Conservation (phyloP, 1,284 basidiomycete genomes). For the Ganoderma multipileum region DNA sequence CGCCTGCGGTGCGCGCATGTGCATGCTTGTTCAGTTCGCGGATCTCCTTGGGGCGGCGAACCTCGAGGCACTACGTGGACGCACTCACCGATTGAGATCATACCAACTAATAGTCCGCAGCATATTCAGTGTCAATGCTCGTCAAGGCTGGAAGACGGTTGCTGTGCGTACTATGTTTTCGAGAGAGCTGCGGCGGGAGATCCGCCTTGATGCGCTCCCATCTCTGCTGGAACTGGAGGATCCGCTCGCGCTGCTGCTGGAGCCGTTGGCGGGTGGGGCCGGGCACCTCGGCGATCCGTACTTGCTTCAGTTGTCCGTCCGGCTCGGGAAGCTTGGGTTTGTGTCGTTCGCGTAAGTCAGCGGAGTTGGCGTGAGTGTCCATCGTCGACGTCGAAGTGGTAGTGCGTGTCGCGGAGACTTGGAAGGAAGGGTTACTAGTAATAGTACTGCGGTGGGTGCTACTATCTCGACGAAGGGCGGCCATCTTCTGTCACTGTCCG, state of each 20-base stretch:
- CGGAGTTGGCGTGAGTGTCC: neutral
- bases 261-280: conserved; percentile 8
- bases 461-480: neutral
- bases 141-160: neutral
- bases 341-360: conserved; percentile 4
- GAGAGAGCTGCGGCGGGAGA: conserved; percentile 40
- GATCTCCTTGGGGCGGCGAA: neutral
- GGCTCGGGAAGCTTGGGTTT: neutral
- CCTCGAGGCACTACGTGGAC: no score
- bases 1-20: conserved; percentile 33
- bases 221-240: conserved; percentile 35
- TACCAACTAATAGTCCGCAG: conserved; percentile 34
- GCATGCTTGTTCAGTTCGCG: no score
- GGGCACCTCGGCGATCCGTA: neutral
- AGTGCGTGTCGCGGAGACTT: neutral
- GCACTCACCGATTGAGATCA: conserved; percentile 40
- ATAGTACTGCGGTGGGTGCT: neutral
- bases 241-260: conserved; percentile 33
- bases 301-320: neutral
- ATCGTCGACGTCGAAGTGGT: neutral
- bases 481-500: neutral
- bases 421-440: neutral
- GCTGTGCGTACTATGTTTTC: conserved; percentile 35
- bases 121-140: neutral
- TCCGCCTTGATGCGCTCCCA: conserved; percentile 41